These are phyloP conservation scores for maize (Zea mays) DNA, from an alignment of 176 grass and related monocot species.

Conservation along the genomic window DNA sequence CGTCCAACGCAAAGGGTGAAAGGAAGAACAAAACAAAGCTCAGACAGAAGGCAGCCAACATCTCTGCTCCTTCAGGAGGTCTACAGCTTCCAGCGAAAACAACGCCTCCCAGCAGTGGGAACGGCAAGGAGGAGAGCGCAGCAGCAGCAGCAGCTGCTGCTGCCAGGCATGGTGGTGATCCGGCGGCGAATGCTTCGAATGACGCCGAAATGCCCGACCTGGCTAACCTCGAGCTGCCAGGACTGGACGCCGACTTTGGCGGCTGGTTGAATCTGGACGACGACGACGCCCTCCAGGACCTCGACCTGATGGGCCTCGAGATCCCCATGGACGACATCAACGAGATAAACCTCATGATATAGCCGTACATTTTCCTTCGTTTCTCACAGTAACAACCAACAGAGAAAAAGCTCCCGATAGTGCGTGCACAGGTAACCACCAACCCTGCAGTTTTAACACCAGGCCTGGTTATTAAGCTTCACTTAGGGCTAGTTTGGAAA, in stretches of 20 bases:
- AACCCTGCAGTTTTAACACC: conserved; percentile 51
- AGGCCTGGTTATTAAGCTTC: conserved; percentile 30
- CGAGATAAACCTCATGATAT: conserved; percentile 70
- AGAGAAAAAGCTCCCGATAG: conserved; percentile 51
- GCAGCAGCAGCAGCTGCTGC: too few species aligned
- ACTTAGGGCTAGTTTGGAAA: conserved; percentile 44
- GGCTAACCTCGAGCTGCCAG: conserved; percentile 61
- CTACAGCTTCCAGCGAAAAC: conserved; percentile 32
- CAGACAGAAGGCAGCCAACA: conserved; percentile 65
- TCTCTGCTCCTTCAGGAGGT: conserved; percentile 50
- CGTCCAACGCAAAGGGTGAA: conserved; percentile 64
- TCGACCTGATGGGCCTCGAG: conserved; percentile 77
- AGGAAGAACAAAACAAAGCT: conserved; percentile 88
- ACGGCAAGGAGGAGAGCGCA: too few species aligned
- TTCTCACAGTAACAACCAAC: conserved; percentile 26
- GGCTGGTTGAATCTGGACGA: conserved; percentile 74
- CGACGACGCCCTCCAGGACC: conserved; percentile 67
- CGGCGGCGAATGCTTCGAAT: too few species aligned
- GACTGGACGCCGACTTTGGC: conserved; percentile 57
- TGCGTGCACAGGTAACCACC: conserved; percentile 58
- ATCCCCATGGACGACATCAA: conserved; percentile 92
- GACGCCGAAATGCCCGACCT: neutral
- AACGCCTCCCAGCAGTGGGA: conserved; percentile 31
- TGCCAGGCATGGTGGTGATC: too few species aligned
- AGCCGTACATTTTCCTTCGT: conserved; percentile 40